Base-by-base conservation (phyloP, 1,284 basidiomycete species). In the Trichosporon asahii region DNA sequence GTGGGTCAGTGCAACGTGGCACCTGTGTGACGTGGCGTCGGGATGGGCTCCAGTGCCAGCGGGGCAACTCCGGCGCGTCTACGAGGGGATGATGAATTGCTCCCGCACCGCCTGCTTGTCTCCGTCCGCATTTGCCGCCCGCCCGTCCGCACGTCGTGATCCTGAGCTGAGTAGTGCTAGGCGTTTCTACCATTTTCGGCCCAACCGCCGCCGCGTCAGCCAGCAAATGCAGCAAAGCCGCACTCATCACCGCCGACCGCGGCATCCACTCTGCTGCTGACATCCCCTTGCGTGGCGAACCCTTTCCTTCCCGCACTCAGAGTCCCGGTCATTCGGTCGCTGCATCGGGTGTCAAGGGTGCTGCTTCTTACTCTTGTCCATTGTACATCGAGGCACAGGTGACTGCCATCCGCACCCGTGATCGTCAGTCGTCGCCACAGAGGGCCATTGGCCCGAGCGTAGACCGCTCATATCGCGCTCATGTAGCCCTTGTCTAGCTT, bases 11-110 rank as follows among this genome's bases (percentile, higher is more conserved):
- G 14, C 65, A 57, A 33, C 65, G 31, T 55, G 44, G 23, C 49
- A 35, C 25, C 53, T 21, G 15, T 49, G 49, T 57, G 53, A 37
- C 66, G 44, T 53, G 53, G 44, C 66, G 65, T 33, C 53, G 49
- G 49, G 49, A 53, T 11, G 35, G 8, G 6, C 7, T 18, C 2
- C 2, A 7, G 23, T 53, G 49, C 49, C 49, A 53, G 49, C 49
- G 49, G 49, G 49, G n/a, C 49, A 25, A 21, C 23, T 53, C 18
- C 49, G 49, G 49, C 49, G 21, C 49, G 49, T 53, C 49, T 6
- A n/a, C n/a, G 31, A 9, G 25, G 21, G 8, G 49, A 4, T 44
- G 40, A 53, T 53, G 49, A 53, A 53, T 53, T 25, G 49, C 6
- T 53, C 49, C 49, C 49, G 49, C 49, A 23, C 49, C 49, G 49